Conservation (phyloP, 192 early-diverging fungal genomes). For the Coemansia sp. region DNA sequence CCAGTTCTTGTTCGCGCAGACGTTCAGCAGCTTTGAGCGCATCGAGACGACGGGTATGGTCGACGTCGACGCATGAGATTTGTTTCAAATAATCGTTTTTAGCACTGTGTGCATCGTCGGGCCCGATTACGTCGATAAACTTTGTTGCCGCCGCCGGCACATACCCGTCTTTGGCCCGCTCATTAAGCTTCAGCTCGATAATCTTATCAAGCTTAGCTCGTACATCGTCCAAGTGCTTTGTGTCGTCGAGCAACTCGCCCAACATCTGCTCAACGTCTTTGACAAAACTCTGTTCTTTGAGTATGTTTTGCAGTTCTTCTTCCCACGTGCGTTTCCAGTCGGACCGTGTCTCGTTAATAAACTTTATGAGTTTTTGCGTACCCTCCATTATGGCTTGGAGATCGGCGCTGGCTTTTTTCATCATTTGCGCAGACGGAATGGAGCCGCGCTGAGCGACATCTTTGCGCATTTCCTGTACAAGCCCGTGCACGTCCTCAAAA, state of each 20-base stretch:
- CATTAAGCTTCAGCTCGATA: constrained; percentile 54
- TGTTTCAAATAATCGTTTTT: constrained; percentile 68
- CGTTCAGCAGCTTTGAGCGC: constrained; percentile 68
- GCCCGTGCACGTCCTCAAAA: constrained; percentile 66
- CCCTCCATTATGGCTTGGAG: constrained; percentile 55
- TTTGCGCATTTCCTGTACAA: constrained; percentile 70
- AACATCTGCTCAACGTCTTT: constrained; percentile 76
- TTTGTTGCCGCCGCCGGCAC: constrained; percentile 29
- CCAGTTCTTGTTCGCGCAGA: constrained; percentile 64
- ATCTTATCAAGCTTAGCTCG: constrained; percentile 64
- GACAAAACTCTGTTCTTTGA: constrained; percentile 76
- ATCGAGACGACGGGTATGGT: constrained; percentile 62
- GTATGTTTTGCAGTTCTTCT: constrained; percentile 75
- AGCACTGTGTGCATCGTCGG: constrained; percentile 64
- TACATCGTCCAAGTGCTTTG: constrained; percentile 59
- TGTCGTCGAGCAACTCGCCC: constrained; percentile 67
- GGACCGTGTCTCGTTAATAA: constrained; percentile 64
- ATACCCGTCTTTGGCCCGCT: constrained; percentile 44
- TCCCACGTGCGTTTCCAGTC: constrained; percentile 84
- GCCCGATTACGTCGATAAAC: constrained; percentile 57
- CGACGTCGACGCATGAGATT: constrained; percentile 65
- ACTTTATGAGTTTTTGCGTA: constrained; percentile 56
- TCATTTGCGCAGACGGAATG: constrained; percentile 57
- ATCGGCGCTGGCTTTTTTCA: constrained; percentile 58
- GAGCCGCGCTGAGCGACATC: constrained; percentile 70